Base-by-base conservation (phyloP, 202 grass and related monocot genomes). In the Eragrostis tef region DNA sequence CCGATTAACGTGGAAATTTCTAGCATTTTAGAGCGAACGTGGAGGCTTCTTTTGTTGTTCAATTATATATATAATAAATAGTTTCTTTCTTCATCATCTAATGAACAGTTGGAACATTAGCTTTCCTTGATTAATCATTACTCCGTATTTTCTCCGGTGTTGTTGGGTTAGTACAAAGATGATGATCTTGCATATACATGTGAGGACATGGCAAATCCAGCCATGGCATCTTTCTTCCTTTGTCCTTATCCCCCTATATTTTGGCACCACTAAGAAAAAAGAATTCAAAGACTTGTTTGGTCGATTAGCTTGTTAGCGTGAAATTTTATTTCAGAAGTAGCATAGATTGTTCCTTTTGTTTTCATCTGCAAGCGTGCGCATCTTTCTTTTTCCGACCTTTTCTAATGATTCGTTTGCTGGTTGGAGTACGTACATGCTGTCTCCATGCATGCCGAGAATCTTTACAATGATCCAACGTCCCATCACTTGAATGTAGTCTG, bases 381-480 rank as follows among this genome's bases (percentile, higher is more conserved):
- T 47, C 51, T 16, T 45, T 39, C 34, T 81, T 14, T 12, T 47
- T 7, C 7, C 6, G 15, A 49, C 0, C 44, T 3, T 7, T 46
- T 67, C 8, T 3, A 20, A 16, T 52, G 54, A 74, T 53, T 76
- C n/a, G 44, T 68, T 49, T 68, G 50, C 49, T 36, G 64, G 3
- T 24, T 19, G 59, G 14, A 15, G 53, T 5, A 39, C 15, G 11
- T 67, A 27, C 25, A 22, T 48, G 31, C 45, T 84, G 76, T 75
- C 68, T 75, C 19, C 44, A 64, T 75, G 77, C 50, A 51, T 54
- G 79, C 49, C 34, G 50, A 70, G 88, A 70, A 90, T 83, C 88
- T 83, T 90, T 54, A 86, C 88, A 90, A 84, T 90, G 88, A 86
- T 90, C 79, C 68, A 83, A 70, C 74, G 74, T 90, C 83, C 88